Percentiles rank a stretch among this genome's conserved stretches.
Conservation (phyloP, 2,329 filamentous ascomycete genomes). For the Fusarium pininemorale region DNA sequence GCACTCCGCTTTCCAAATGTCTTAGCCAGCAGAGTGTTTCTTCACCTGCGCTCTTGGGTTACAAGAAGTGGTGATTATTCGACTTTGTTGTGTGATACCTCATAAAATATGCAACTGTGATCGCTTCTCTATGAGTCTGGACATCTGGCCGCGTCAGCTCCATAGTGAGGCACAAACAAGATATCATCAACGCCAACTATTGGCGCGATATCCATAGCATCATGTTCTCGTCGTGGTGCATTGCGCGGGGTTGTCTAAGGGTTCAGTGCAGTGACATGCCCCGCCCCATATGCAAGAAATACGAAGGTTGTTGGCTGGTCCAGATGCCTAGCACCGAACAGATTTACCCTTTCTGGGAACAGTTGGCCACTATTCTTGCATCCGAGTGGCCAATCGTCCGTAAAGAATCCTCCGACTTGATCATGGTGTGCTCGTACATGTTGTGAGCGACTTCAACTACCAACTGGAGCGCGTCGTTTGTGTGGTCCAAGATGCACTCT, state of each 20-base stretch:
- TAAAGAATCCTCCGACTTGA: constrained; percentile 18
- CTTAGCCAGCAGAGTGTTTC: neutral
- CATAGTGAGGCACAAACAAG: constrained; percentile 5
- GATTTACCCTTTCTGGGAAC: constrained; percentile 31
- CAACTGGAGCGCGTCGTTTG: constrained; percentile 32
- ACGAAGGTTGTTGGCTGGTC: constrained; percentile 29
- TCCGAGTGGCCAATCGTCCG: constrained; percentile 22
- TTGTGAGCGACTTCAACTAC: constrained; percentile 25
- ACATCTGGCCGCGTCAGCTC: constrained; percentile 29
- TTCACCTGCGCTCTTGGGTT: neutral
- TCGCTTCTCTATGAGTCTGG: neutral
- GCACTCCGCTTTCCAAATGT: neutral
- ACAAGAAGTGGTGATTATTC: neutral
- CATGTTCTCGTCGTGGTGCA: constrained; percentile 35
- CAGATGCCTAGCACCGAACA: constrained; percentile 22
- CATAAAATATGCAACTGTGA: neutral
- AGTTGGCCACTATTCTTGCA: constrained; percentile 33
- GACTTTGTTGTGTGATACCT: constrained; percentile 11
- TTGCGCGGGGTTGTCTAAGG: constrained; percentile 25
- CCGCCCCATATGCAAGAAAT: constrained; percentile 34
- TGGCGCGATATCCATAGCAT: constrained; percentile 26
- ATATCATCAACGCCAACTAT: constrained; percentile 20
- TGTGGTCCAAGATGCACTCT: constrained; percentile 14
- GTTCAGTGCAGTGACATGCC: constrained; percentile 26
- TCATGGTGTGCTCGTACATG: constrained; percentile 34